Conservation (phyloP, 306 rosid genomes). For the Prunus mongolica region DNA sequence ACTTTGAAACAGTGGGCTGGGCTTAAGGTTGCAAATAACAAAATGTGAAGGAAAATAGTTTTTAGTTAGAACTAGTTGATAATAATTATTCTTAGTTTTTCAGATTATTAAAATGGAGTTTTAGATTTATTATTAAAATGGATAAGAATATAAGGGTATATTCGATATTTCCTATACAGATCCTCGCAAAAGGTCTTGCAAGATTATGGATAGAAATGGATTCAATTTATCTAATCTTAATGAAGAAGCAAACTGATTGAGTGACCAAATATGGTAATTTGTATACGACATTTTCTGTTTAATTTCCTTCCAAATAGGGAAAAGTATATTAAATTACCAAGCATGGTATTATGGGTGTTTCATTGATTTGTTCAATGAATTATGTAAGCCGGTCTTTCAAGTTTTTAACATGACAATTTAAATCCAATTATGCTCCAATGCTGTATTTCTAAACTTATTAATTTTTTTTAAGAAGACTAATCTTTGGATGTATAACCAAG, state of each 20-base stretch:
- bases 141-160: neutral
- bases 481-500: too few relatives aligned
- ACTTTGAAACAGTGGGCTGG: neutral
- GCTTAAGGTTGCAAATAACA: neutral
- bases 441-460: neutral
- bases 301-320: constrained; percentile 1
- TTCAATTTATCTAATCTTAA: neutral
- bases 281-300: neutral
- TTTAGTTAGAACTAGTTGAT: neutral
- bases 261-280: neutral
- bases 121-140: neutral
- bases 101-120: neutral
- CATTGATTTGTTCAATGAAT: neutral
- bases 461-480: too few relatives aligned
- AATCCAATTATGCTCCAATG: neutral
- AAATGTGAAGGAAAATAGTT: neutral
- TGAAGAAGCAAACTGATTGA: neutral
- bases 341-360: neutral
- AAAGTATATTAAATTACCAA: neutral
- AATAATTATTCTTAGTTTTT: neutral
- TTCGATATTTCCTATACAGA: neutral
- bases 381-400: neutral
- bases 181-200: too few relatives aligned
- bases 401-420: neutral
- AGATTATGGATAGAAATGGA: neutral